Evolutionary conservation across 495 filamentous ascomycete species (phyloP).

Genomic region (Penicillium bialowiezense): DNA sequence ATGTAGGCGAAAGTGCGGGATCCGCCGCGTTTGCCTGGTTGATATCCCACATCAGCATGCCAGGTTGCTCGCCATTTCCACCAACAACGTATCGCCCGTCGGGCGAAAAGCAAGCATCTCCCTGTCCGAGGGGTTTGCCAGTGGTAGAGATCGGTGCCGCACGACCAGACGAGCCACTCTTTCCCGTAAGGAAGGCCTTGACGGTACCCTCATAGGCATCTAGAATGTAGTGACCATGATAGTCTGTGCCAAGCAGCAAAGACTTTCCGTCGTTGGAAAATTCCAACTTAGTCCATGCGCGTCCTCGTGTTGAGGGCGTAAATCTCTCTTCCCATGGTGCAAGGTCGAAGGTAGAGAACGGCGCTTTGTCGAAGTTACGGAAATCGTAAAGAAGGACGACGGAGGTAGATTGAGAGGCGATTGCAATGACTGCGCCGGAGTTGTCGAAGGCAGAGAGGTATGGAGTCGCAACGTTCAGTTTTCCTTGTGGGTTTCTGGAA

Average conservation of each 20-base stretch:
- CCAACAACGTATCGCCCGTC: conserved; percentile 86
- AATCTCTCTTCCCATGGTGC: conserved; percentile 55
- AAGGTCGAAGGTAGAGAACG: conserved; percentile 84
- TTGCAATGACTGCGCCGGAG: conserved; percentile 83
- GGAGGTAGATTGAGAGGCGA: conserved; percentile 75
- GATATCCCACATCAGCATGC: conserved; percentile 82
- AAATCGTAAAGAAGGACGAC: conserved; percentile 87
- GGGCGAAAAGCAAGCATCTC: conserved; percentile 82
- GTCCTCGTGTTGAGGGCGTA: conserved; percentile 46
- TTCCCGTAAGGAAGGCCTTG: conserved; percentile 59
- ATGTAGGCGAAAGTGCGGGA: conserved; percentile 61
- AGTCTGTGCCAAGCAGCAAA: conserved; percentile 76
- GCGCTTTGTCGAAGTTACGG: conserved; percentile 85
- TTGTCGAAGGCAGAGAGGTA: conserved; percentile 86
- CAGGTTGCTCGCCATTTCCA: conserved; percentile 63
- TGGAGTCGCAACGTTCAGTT: conserved; percentile 70
- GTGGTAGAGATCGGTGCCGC: conserved; percentile 45
- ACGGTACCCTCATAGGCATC: conserved; percentile 83
- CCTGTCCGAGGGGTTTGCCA: conserved; percentile 56
- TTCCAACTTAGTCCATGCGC: conserved; percentile 78
- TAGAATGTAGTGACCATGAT: conserved; percentile 77
- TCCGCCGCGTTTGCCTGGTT: conserved; percentile 47
- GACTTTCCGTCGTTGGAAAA: conserved; percentile 94
- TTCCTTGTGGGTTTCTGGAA: conserved; percentile 70
- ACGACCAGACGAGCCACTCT: conserved; percentile 41